Conservation (phyloP, 208 protist species). For the Wallacemonas sp. region DNA sequence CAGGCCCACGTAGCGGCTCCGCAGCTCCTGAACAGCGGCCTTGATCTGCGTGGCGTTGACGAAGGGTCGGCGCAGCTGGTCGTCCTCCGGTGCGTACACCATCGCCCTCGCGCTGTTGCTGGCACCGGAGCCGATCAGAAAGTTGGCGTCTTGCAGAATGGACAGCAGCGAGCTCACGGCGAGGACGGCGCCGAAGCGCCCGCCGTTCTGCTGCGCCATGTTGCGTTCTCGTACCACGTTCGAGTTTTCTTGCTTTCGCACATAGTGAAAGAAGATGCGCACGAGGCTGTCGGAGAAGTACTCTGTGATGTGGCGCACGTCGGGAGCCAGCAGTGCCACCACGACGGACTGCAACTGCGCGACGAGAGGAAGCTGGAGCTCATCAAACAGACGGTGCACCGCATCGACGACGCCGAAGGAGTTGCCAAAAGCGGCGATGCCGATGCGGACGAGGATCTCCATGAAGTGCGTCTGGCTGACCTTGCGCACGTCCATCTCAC, state of each 20-base stretch:
- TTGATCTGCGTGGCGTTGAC: constrained; percentile 42
- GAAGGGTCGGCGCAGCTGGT: constrained; percentile 36
- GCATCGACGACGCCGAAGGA: constrained; percentile 47
- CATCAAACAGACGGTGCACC: constrained; percentile 44
- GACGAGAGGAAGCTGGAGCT: constrained; percentile 34
- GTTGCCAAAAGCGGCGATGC: constrained; percentile 30
- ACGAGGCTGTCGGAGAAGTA: constrained; percentile 77
- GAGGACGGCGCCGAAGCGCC: constrained; percentile 67
- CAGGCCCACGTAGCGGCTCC: constrained; percentile 20
- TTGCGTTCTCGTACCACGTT: constrained; percentile 32
- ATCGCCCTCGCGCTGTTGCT: background rate
- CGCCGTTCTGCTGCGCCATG: constrained; percentile 55
- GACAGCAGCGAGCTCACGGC: constrained; percentile 40
- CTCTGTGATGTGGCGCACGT: constrained; percentile 57
- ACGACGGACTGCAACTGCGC: constrained; percentile 24
- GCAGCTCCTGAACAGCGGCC: constrained; percentile 30
- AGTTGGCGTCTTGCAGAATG: constrained; percentile 79
- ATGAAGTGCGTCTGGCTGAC: constrained; percentile 70
- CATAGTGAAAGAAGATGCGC: constrained; percentile 84
- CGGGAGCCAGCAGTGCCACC: constrained; percentile 34
- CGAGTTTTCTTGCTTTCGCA: constrained; percentile 65
- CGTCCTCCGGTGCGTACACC: constrained; percentile 14
- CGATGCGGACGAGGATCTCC: constrained; percentile 75
- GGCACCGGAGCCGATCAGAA: constrained; percentile 26
- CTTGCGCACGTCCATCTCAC: constrained; percentile 81